Evolutionary conservation across 805 yeast species (phyloP).

Genomic region (Clavispora santaluciae): DNA sequence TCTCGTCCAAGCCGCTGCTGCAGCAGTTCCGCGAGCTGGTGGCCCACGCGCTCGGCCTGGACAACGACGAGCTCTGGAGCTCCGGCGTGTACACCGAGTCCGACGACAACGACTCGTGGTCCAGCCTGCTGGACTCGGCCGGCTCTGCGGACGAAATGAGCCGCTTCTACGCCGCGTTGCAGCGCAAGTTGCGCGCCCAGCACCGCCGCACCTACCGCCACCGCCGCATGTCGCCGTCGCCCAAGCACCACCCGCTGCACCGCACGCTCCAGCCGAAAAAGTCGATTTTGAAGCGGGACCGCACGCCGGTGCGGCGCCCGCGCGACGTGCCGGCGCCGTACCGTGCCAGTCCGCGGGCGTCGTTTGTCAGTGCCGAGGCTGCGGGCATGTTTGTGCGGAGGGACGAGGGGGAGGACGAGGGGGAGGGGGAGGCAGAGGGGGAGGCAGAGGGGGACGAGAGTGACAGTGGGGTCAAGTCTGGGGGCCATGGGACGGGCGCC

Average conservation of each 20-base stretch:
- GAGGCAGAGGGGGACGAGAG: neutral
- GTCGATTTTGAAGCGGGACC: constrained; percentile 32
- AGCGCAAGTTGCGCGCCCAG: constrained; percentile 7
- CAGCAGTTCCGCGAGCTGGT: constrained; percentile 2
- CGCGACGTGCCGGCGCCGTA: constrained; percentile 2
- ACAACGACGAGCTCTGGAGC: constrained; percentile 20
- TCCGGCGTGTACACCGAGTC: constrained; percentile 23
- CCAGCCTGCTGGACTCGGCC: constrained; percentile 2
- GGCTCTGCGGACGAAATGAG: constrained; percentile 3
- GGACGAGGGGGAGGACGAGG: neutral
- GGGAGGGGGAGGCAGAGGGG: neutral
- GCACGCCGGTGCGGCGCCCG: neutral
- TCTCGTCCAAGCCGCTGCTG: constrained; percentile 23
- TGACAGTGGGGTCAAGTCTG: neutral
- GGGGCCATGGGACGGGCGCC: neutral
- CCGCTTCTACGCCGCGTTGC: constrained; percentile 15
- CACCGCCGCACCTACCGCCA: neutral
- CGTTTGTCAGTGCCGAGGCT: constrained; percentile 6
- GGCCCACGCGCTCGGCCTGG: constrained; percentile 1
- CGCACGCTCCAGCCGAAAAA: constrained; percentile 36
- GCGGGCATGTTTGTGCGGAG: constrained; percentile 7
- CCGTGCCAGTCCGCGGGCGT: constrained; percentile 14
- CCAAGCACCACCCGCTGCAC: constrained; percentile 40
- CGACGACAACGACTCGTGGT: constrained; percentile 12
- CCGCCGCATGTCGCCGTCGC: constrained; percentile 26